Evolutionary conservation across 1,284 basidiomycete genomes (phyloP).

Genomic region (Apiotrichum domesticum): DNA sequence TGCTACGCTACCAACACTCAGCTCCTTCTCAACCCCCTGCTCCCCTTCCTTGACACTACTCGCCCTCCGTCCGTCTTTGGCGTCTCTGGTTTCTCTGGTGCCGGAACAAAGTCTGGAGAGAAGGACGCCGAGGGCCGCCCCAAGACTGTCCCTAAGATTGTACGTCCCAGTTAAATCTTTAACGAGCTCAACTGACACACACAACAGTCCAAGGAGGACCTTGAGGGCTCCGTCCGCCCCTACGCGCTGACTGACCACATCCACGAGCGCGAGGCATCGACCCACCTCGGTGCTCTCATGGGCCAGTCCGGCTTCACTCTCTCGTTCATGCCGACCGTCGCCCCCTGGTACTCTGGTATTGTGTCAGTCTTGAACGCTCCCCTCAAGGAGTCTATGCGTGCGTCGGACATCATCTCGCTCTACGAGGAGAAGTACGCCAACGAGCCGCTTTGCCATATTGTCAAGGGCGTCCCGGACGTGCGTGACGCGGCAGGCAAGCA

Average conservation of each 20-base stretch:
- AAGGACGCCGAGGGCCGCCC: slow-evolving; percentile 61
- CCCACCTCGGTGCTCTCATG: slow-evolving; percentile 67
- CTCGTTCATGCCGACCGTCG: slow-evolving; percentile 81
- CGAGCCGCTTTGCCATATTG: slow-evolving; percentile 66
- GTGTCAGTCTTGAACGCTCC: slow-evolving; percentile 79
- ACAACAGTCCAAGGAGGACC: slow-evolving; percentile 56
- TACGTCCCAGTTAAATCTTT: slow-evolving; percentile 22
- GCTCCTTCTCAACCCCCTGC: slow-evolving; percentile 81
- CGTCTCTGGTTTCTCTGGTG: slow-evolving; percentile 89
- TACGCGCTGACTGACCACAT: slow-evolving; percentile 96
- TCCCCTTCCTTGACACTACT: slow-evolving; percentile 61
- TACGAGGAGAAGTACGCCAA: slow-evolving; percentile 72
- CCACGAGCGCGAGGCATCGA: slow-evolving; percentile 88
- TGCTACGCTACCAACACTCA: slow-evolving; percentile 95
- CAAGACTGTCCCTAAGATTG: slow-evolving; percentile 74
- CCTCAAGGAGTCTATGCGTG: slow-evolving; percentile 58
- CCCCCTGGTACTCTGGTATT: slow-evolving; percentile 96
- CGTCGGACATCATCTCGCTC: slow-evolving; percentile 64
- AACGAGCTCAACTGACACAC: background rate
- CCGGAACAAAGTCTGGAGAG: slow-evolving; percentile 71
- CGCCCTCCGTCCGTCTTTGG: slow-evolving; percentile 85
- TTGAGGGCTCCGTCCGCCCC: slow-evolving; percentile 70
- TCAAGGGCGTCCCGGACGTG: slow-evolving; percentile 68
- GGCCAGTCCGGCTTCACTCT: slow-evolving; percentile 54
- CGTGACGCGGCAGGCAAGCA: slow-evolving; percentile 73